phyloP scores from a whole-genome alignment of 2,329 filamentous ascomycete species.

The Sarocladium brachiariae region DNA sequence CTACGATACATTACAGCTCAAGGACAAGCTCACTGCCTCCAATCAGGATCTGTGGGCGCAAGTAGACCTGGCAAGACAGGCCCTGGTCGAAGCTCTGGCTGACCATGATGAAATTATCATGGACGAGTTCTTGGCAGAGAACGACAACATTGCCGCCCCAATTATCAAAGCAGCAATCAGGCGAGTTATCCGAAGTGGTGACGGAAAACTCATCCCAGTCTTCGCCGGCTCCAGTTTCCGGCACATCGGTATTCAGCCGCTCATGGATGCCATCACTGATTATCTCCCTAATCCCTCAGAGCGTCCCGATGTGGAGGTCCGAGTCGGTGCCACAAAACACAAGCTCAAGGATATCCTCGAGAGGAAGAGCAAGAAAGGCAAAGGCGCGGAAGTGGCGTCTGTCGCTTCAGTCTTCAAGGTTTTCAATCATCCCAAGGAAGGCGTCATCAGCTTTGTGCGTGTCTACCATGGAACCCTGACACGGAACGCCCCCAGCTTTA shows the following conservation, averaged over 20 bases:
- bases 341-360: conserved; percentile 31
- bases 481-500: conserved; percentile 72
- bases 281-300: conserved; percentile 79
- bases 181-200: conserved; percentile 58
- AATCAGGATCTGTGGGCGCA: conserved; percentile 56
- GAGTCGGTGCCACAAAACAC: conserved; percentile 48
- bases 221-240: conserved; percentile 90
- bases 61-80: conserved; percentile 66
- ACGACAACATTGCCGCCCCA: conserved; percentile 63
- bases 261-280: conserved; percentile 83
- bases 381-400: conserved; percentile 32
- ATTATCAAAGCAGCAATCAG: conserved; percentile 70
- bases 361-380: conserved; percentile 28
- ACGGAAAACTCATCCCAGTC: conserved; percentile 72
- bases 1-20: conserved; percentile 22
- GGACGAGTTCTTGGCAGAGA: conserved; percentile 72
- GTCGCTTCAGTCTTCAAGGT: conserved; percentile 85
- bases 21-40: conserved; percentile 32
- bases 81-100: conserved; percentile 75
- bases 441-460: conserved; percentile 83
- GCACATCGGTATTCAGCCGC: conserved; percentile 87
- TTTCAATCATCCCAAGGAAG: conserved; percentile 77
- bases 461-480: conserved; percentile 81
- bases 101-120: conserved; percentile 85
- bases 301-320: conserved; percentile 71